Percentiles rank a stretch among this genome's conserved stretches.
These are phyloP conservation scores for Colletotrichum cordylinicola DNA, from an alignment of 2,329 filamentous ascomycete genomes.

Conservation along the genomic window DNA sequence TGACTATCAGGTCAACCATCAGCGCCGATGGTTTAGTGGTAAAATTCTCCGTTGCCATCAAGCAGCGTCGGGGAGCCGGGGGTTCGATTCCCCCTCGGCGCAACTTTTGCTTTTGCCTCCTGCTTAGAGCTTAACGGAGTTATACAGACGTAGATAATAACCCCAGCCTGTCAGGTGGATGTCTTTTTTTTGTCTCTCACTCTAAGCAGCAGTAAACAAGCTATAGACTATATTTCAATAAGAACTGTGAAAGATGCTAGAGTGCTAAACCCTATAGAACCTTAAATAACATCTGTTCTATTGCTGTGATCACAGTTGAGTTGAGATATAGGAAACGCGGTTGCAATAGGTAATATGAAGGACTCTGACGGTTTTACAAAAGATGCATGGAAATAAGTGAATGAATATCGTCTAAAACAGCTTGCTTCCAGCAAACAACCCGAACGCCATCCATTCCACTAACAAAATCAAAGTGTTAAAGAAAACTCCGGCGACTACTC, in stretches of 20 bases:
- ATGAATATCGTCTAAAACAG: background rate
- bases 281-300: background rate
- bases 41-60: constrained; percentile 22
- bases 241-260: background rate
- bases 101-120: background rate
- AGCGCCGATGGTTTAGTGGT: constrained; percentile 23
- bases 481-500: no score
- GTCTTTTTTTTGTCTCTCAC: background rate
- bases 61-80: constrained; percentile 22
- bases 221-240: background rate
- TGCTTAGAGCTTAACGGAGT: background rate
- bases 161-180: background rate
- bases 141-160: background rate
- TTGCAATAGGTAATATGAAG: background rate
- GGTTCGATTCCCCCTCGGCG: constrained; percentile 23
- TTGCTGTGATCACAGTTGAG: background rate
- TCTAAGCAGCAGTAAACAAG: background rate
- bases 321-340: background rate
- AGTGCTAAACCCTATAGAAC: background rate
- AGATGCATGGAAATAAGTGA: background rate
- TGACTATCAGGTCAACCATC: background rate
- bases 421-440: background rate
- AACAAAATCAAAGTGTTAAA: background rate
- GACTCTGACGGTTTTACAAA: background rate
- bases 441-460: background rate